Evolutionary conservation across 2,329 filamentous ascomycete genomes (phyloP).

Genomic region (Albifimbria verrucaria): DNA sequence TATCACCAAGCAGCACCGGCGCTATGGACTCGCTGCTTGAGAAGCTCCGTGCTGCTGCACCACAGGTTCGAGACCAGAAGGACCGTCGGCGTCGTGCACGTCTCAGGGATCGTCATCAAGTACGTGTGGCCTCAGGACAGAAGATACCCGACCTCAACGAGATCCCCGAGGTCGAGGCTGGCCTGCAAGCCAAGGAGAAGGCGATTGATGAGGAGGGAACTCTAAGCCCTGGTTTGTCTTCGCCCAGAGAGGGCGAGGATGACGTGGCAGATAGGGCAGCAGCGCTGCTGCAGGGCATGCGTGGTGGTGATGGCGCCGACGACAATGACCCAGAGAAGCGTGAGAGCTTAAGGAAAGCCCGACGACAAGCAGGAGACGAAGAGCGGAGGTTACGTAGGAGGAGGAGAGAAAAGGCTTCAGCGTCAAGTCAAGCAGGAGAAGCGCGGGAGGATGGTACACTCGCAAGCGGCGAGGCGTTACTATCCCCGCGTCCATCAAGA

Average conservation of each 20-base stretch:
- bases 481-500: constrained; percentile 8
- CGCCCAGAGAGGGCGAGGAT: constrained; percentile 50
- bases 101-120: constrained; percentile 86
- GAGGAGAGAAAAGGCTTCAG: constrained; percentile 58
- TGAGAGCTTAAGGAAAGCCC: constrained; percentile 57
- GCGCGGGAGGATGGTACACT: constrained; percentile 16
- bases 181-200: constrained; percentile 29
- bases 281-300: constrained; percentile 77
- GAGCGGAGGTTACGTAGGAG: constrained; percentile 67
- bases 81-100: constrained; percentile 83
- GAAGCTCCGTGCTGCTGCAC: constrained; percentile 90
- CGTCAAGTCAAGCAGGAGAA: constrained; percentile 28
- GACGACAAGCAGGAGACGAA: constrained; percentile 73
- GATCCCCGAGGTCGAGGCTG: constrained; percentile 52
- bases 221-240: constrained; percentile 47
- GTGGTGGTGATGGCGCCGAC: constrained; percentile 60
- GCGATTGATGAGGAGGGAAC: constrained; percentile 46
- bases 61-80: constrained; percentile 82
- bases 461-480: constrained; percentile 7
- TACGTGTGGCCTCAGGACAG: constrained; percentile 84
- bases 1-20: constrained; percentile 71
- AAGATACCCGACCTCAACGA: constrained; percentile 72
- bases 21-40: constrained; percentile 96
- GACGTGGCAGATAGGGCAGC: constrained; percentile 86
- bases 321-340: constrained; percentile 48